phyloP scores from a whole-genome alignment of 2,329 filamentous ascomycete genomes.

The Eutypella sp. region DNA sequence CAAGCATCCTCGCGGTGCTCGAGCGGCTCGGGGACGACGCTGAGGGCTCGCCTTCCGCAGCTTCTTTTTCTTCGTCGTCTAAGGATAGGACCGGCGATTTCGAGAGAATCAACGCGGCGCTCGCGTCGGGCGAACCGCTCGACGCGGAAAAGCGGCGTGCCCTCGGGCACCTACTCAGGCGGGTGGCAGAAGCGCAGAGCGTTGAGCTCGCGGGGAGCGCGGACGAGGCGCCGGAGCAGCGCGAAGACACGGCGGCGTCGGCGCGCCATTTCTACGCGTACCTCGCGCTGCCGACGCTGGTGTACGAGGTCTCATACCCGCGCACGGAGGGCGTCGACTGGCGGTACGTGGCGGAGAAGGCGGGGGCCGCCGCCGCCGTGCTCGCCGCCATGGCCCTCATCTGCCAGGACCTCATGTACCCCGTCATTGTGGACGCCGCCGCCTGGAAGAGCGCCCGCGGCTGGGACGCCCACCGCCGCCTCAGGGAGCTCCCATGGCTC shows the following conservation, averaged over 20 bases:
- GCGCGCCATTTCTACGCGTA: conserved; percentile 53
- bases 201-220: conserved; percentile 58
- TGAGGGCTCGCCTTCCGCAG: too few species aligned
- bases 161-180: conserved; percentile 61
- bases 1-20: conserved; percentile 41
- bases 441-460: conserved; percentile 63
- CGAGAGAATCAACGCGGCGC: conserved; percentile 54
- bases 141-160: conserved; percentile 56
- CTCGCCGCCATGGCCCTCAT: conserved; percentile 77
- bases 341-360: conserved; percentile 70
- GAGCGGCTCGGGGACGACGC: conserved; percentile 52
- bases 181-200: conserved; percentile 59
- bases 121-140: conserved; percentile 56
- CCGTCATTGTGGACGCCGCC: conserved; percentile 59
- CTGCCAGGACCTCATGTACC: conserved; percentile 71
- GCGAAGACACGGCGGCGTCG: neutral
- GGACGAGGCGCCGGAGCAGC: neutral
- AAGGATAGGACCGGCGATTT: conserved; percentile 40
- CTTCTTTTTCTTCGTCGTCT: conserved; percentile 10
- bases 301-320: conserved; percentile 77
- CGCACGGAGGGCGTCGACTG: conserved; percentile 64
- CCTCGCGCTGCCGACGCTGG: conserved; percentile 68
- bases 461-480: conserved; percentile 54
- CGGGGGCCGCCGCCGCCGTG: conserved; percentile 63
- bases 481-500: conserved; percentile 68